Percentiles rank a stretch among this genome's conserved stretches.
These are phyloP conservation scores for Salix arbutifolia DNA, from an alignment of 345 rosid species.

Conservation along the genomic window DNA sequence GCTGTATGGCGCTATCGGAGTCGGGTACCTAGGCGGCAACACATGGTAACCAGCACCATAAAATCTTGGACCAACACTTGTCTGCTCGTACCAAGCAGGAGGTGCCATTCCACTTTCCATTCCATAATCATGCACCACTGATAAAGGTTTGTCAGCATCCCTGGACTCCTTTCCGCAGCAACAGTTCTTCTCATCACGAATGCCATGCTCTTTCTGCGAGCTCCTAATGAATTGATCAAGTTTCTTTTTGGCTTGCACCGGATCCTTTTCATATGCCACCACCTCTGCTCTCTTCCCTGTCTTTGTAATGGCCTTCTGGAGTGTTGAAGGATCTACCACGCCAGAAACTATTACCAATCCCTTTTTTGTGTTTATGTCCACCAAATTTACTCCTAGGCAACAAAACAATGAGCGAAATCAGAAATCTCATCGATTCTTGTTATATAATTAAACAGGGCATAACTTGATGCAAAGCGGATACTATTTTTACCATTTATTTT, in stretches of 20 bases:
- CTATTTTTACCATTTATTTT: constrained; percentile 20
- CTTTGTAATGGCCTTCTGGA: background rate
- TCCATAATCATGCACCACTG: background rate
- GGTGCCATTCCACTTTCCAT: background rate
- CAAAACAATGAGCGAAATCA: background rate
- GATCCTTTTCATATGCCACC: constrained; percentile 12
- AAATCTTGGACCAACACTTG: background rate
- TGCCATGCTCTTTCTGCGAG: background rate
- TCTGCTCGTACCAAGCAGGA: background rate
- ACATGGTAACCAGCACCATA: background rate
- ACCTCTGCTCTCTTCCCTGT: constrained; percentile 17
- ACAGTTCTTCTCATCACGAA: background rate
- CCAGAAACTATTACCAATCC: constrained; percentile 20
- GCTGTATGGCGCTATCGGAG: background rate
- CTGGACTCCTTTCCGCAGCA: background rate
- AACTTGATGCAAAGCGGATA: background rate
- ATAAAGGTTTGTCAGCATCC: background rate
- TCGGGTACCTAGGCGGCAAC: background rate
- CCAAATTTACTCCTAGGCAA: constrained; percentile 14
- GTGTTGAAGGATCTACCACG: constrained; percentile 5
- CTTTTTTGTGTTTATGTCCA: constrained; percentile 9
- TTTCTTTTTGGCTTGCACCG: background rate
- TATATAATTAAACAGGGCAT: background rate
- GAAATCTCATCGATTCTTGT: background rate
- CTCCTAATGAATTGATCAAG: constrained; percentile 1